Base-by-base conservation (phyloP, 2,329 filamentous ascomycete species). In the Phyllosticta capitalensis region DNA sequence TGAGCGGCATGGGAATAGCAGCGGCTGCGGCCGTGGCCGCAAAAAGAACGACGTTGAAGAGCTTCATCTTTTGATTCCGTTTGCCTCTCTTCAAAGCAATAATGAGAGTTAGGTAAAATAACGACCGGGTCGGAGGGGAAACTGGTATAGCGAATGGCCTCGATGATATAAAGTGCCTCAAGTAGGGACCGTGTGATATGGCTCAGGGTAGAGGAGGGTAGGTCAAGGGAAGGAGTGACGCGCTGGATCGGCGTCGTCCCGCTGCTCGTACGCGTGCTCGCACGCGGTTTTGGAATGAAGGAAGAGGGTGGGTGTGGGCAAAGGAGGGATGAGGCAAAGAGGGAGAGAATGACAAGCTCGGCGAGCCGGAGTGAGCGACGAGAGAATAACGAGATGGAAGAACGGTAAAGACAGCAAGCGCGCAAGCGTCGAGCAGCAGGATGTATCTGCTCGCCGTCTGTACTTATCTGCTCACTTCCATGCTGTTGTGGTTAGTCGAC, bases 211-310 rank as follows among this genome's bases (percentile, higher is more conserved):
- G n/a, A n/a, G n/a, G n/a, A n/a, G 38, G 38, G 17, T n/a, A n/a
- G 38, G 38, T 14, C 24, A 26, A 45, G 17, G 38, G n/a, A 17
- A 45, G 38, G 38, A 45, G 38, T 45, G 38, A 45, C 38, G 38
- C 38, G 38, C 38, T 45, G 38, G 38, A 45, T 45, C 38, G 38
- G 38, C 38, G 38, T 45, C 38, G 38, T 45, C 38, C 14, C 17
- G 17, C 6, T 45, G 38, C 38, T 17, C 14, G 14, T 14, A 45
- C 24, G 48, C 55, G 52, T 33, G 51, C 20, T 30, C 22, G 51
- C 38, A 28, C 52, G 52, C 24, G 52, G 10, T 10, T 24, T 54
- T 38, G 52, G 51, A 51, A 52, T 54, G 56, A 54, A 58, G 28
- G 19, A 51, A 56, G 54, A 26, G 45, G 26, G n/a, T 5, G 26